These are phyloP conservation scores for Ogataea neopini DNA, from an alignment of 805 yeast genomes.

Conservation along the genomic window DNA sequence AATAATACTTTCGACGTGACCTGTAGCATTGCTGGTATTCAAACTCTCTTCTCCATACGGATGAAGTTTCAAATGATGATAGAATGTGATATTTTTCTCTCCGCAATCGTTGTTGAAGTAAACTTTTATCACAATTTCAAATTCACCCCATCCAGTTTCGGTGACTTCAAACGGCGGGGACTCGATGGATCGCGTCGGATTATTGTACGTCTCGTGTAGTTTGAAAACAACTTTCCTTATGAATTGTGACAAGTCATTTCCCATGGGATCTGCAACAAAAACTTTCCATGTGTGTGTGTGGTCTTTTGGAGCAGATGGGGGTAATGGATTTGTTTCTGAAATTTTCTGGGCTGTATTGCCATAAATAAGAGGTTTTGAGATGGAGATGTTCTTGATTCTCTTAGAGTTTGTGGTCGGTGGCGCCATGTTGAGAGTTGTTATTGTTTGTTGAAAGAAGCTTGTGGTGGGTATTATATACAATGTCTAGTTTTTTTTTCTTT, in stretches of 20 bases:
- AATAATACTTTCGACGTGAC: slow-evolving; percentile 56
- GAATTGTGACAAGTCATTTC: slow-evolving; percentile 76
- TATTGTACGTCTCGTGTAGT: slow-evolving; percentile 90
- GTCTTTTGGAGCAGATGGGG: slow-evolving; percentile 71
- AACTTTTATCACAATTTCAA: slow-evolving; percentile 85
- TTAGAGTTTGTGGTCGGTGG: slow-evolving; percentile 35
- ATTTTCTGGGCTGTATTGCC: slow-evolving; percentile 81
- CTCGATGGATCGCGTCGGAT: slow-evolving; percentile 83
- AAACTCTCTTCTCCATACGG: slow-evolving; percentile 58
- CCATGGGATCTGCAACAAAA: slow-evolving; percentile 78
- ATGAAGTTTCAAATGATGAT: slow-evolving; percentile 89
- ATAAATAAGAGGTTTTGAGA: slow-evolving; percentile 75
- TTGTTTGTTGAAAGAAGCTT: background rate
- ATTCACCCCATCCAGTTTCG: slow-evolving; percentile 99
- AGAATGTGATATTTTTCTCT: slow-evolving; percentile 82
- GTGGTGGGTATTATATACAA: too few relatives aligned
- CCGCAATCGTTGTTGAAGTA: slow-evolving; percentile 84
- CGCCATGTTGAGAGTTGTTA: slow-evolving; percentile 28
- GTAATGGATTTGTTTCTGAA: slow-evolving; percentile 47
- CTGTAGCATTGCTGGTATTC: slow-evolving; percentile 31
- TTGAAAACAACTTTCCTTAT: slow-evolving; percentile 92
- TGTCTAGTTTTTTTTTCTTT: background rate
- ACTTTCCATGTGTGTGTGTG: slow-evolving; percentile 97
- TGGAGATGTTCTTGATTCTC: slow-evolving; percentile 52
- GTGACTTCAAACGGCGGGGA: slow-evolving; percentile 92